These are phyloP conservation scores for Solanum clarkiae DNA, from an alignment of 257 asterid species.

Conservation along the genomic window DNA sequence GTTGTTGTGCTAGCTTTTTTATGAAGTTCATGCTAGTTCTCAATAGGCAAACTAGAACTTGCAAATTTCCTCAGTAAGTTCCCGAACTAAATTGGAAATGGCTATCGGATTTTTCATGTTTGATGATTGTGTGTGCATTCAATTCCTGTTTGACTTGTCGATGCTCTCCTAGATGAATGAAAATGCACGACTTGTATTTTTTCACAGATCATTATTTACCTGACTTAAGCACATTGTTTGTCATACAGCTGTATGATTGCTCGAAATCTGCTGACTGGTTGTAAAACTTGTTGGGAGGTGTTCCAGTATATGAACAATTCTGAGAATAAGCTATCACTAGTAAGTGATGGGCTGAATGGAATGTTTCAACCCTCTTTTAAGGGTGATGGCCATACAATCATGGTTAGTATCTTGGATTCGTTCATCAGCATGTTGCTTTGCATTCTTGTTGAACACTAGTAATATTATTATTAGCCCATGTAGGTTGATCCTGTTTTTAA, in stretches of 20 bases:
- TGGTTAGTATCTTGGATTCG: conserved; percentile 29
- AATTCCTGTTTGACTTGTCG: background rate
- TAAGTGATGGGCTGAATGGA: conserved; percentile 34
- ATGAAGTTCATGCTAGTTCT: background rate
- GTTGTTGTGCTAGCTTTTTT: background rate
- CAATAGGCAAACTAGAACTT: background rate
- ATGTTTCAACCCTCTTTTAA: conserved; percentile 44
- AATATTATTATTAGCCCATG: background rate
- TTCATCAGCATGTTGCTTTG: background rate
- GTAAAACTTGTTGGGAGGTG: conserved; percentile 76
- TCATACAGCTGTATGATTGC: conserved; percentile 87
- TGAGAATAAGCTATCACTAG: conserved; percentile 36
- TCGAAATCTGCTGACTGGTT: conserved; percentile 80
- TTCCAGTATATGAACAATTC: conserved; percentile 62
- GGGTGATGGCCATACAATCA: conserved; percentile 54
- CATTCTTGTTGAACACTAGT: background rate
- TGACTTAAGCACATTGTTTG: conserved; percentile 4
- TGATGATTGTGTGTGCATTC: background rate
- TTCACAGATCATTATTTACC: background rate
- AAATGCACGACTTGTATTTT: background rate
- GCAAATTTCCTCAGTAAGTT: background rate
- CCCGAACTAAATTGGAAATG: background rate
- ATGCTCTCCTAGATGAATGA: background rate
- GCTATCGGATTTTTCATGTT: background rate
- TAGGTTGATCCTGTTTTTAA: background rate